Percentiles rank a stretch among this genome's conserved stretches.
Evolutionary conservation across 208 protist species (phyloP).

Genomic region (Leishmania martiniquensis): DNA sequence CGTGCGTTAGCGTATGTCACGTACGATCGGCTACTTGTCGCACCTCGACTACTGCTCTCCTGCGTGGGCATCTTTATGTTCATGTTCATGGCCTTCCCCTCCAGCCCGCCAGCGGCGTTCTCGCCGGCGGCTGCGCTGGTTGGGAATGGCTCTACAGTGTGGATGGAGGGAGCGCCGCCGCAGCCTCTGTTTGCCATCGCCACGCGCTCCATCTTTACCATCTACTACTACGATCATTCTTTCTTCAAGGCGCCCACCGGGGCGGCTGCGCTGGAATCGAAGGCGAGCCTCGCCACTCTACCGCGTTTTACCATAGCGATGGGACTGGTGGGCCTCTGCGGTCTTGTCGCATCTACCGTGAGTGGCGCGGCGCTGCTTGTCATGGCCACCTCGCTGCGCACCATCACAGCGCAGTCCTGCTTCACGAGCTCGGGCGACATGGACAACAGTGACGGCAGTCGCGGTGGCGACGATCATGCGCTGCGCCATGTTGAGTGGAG

Average conservation of each 20-base stretch:
- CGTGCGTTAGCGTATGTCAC: constrained; percentile 33
- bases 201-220: constrained; percentile 9
- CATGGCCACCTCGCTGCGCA: constrained; percentile 25
- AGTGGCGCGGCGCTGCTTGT: constrained; percentile 22
- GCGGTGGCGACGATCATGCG: not conserved
- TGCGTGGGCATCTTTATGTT: constrained; percentile 37
- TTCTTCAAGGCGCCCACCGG: not conserved
- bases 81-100: constrained; percentile 38
- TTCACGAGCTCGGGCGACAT: constrained; percentile 1
- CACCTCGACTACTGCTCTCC: constrained; percentile 32
- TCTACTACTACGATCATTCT: constrained; percentile 1
- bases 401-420: constrained; percentile 19
- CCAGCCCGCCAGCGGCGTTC: not conserved
- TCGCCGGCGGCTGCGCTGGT: not conserved
- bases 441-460: not conserved
- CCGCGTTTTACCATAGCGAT: constrained; percentile 9
- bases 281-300: not conserved
- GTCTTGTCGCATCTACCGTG: constrained; percentile 19
- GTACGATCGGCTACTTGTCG: constrained; percentile 25
- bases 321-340: constrained; percentile 16
- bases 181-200: not conserved
- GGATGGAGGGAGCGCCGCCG: not conserved
- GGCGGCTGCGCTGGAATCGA: not conserved
- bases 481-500: not conserved
- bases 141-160: not conserved